Evolutionary conservation across 495 filamentous ascomycete species (phyloP).

Genomic region (Podospora pseudoanserina): DNA sequence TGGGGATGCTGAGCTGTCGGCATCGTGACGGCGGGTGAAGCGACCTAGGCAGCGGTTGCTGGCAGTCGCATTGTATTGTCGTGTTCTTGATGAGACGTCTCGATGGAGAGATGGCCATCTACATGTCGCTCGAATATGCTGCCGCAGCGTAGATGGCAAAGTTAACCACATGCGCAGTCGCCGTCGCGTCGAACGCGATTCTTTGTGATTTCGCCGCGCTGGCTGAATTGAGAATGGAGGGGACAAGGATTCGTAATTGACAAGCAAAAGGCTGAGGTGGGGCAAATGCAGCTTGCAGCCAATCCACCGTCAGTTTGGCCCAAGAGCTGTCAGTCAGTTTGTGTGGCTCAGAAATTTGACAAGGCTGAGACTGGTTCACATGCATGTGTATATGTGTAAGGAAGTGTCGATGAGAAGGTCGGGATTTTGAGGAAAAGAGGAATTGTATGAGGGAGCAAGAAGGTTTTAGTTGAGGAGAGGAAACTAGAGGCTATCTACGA

Average conservation of each 20-base stretch:
- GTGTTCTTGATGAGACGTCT: neutral
- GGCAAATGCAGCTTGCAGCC: neutral
- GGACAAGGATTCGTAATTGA: neutral
- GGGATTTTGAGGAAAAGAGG: neutral
- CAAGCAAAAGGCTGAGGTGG: neutral
- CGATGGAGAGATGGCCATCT: neutral
- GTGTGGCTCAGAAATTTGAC: constrained; percentile 16
- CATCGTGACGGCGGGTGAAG: constrained; percentile 47
- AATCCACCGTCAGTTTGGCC: neutral
- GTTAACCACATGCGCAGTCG: neutral
- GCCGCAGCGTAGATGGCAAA: neutral
- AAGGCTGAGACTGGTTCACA: constrained; percentile 3
- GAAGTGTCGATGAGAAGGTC: neutral
- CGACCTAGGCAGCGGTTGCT: neutral
- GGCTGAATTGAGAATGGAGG: too few species aligned
- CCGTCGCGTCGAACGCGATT: constrained; percentile 2
- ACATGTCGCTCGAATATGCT: neutral
- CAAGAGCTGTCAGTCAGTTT: neutral
- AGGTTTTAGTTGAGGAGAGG: too few species aligned
- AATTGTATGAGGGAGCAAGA: too few species aligned
- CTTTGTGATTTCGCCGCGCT: neutral
- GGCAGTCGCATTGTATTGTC: neutral
- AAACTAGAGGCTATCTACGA: too few species aligned
- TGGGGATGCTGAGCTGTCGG: constrained; percentile 62
- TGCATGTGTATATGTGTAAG: neutral